Conservation (phyloP, 2,329 filamentous ascomycete genomes). For the Penicillium expansum region DNA sequence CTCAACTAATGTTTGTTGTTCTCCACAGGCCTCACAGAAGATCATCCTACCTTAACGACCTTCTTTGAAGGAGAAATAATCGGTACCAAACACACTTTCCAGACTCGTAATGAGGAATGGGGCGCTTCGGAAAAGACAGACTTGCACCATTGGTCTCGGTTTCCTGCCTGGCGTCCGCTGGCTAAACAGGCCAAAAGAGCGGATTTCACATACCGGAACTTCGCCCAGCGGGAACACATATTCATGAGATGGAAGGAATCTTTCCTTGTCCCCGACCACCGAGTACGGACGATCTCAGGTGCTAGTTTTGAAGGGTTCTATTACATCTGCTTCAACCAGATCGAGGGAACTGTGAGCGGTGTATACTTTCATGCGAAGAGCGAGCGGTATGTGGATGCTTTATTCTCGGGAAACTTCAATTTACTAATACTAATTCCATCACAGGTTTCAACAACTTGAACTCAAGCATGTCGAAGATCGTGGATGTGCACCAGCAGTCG, state of each 20-base stretch:
- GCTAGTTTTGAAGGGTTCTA: constrained; percentile 99
- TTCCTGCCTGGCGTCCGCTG: constrained; percentile 79
- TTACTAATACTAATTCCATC: constrained; percentile 9
- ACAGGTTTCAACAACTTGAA: constrained; percentile 87
- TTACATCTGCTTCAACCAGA: constrained; percentile 97
- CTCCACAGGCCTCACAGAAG: constrained; percentile 75
- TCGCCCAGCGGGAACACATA: constrained; percentile 77
- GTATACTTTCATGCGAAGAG: constrained; percentile 99
- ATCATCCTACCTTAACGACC: constrained; percentile 95
- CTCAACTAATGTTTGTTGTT: constrained; percentile 9
- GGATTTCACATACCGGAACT: constrained; percentile 63
- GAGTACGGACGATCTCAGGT: constrained; percentile 83
- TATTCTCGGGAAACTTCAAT: background rate
- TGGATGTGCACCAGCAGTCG: constrained; percentile 80
- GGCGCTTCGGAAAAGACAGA: constrained; percentile 90
- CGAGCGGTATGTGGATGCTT: constrained; percentile 72
- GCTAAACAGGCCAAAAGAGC: constrained; percentile 59
- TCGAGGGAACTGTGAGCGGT: constrained; percentile 78
- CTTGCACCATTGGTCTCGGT: constrained; percentile 88
- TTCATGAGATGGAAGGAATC: constrained; percentile 99
- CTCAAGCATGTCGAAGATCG: constrained; percentile 81
- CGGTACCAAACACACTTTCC: constrained; percentile 89
- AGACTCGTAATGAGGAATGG: constrained; percentile 85
- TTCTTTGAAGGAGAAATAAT: constrained; percentile 99
- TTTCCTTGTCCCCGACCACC: constrained; percentile 92